Conservation (phyloP, 192 early-diverging fungal species). For the Dissophora globulifera region DNA sequence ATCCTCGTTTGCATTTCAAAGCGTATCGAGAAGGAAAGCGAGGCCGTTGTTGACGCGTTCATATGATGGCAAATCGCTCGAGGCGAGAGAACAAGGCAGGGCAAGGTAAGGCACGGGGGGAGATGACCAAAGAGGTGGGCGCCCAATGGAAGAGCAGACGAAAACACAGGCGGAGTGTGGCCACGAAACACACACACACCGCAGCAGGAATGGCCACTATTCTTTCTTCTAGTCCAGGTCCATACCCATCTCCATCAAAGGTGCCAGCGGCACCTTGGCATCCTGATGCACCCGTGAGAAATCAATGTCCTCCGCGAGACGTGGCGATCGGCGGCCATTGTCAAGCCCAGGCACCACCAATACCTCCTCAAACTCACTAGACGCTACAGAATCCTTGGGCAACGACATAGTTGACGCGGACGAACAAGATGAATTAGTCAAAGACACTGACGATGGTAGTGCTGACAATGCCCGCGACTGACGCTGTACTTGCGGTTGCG, state of each 20-base stretch:
- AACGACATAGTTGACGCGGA: neutral
- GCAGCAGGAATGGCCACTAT: too few species aligned
- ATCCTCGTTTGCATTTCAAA: too few species aligned
- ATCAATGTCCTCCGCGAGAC: neutral
- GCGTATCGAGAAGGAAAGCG: too few species aligned
- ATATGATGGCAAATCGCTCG: too few species aligned
- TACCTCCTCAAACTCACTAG: conserved; percentile 13
- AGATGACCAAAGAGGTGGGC: too few species aligned
- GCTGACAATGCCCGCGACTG: too few species aligned
- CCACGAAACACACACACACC: too few species aligned
- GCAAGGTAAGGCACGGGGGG: too few species aligned
- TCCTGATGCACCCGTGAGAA: neutral
- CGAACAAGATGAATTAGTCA: neutral
- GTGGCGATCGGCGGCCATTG: conserved; percentile 24
- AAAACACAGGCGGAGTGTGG: too few species aligned
- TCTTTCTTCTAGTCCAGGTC: conserved; percentile 32
- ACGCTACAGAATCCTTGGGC: neutral
- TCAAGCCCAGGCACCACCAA: conserved; percentile 27
- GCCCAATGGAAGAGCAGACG: too few species aligned
- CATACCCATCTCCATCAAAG: conserved; percentile 15
- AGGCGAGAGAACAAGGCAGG: too few species aligned
- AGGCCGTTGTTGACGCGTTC: too few species aligned
- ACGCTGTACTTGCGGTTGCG: neutral
- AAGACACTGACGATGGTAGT: neutral
- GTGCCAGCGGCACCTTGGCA: neutral